Conservation (phyloP, 2,329 filamentous ascomycete genomes). For the Sarocladium brachiariae region DNA sequence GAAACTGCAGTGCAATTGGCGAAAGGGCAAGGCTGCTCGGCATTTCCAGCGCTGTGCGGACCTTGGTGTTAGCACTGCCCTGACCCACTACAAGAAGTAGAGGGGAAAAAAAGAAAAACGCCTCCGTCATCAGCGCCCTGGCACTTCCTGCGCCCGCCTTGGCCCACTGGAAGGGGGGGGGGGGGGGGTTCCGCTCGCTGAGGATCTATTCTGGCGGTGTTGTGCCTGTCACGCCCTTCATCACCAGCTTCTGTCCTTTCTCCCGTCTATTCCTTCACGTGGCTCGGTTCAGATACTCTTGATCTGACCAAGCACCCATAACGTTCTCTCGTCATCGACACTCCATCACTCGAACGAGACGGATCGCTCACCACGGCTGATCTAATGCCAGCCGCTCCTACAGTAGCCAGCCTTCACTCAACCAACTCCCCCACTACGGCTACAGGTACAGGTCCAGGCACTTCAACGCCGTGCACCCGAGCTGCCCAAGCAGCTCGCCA, state of each 20-base stretch:
- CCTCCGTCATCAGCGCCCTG: constrained; percentile 6
- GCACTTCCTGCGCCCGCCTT: background rate
- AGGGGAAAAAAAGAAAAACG: constrained; percentile 7
- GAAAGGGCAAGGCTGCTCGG: background rate
- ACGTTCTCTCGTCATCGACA: background rate
- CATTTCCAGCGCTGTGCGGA: constrained; percentile 1
- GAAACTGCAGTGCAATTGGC: too few species aligned
- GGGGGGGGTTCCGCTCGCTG: background rate
- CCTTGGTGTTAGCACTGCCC: constrained; percentile 3
- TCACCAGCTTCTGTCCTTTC: background rate
- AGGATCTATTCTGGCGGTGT: background rate
- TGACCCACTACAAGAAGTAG: background rate
- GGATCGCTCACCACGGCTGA: background rate
- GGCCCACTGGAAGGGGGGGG: constrained; percentile 1
- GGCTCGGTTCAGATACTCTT: constrained; percentile 2
- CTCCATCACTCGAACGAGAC: background rate
- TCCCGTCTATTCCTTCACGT: background rate
- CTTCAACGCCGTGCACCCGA: constrained; percentile 27
- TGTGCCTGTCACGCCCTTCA: constrained; percentile 3
- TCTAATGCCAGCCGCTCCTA: constrained; percentile 6
- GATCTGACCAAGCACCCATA: background rate
- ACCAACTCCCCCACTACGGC: constrained; percentile 13
- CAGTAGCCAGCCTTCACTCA: constrained; percentile 12
- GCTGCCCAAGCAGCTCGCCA: constrained; percentile 60
- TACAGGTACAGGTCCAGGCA: constrained; percentile 1